phyloP scores from a whole-genome alignment of 2,329 filamentous ascomycete species.

The Clarireedia homoeocarpa region DNA sequence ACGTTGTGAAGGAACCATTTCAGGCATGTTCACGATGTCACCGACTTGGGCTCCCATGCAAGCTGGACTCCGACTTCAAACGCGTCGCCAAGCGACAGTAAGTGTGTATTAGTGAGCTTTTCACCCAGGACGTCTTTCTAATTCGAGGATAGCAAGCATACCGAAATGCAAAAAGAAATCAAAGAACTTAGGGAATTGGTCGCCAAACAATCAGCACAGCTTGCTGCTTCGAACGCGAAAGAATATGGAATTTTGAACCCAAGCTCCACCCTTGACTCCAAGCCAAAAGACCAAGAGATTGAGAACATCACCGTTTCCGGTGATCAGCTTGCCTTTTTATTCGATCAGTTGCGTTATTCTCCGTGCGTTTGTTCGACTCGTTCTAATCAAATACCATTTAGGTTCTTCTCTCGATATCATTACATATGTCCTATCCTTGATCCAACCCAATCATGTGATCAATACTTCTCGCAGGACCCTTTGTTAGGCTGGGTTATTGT shows the following conservation, averaged over 20 bases:
- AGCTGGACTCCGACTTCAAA: constrained; percentile 63
- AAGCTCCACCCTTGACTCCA: constrained; percentile 32
- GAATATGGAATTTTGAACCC: constrained; percentile 45
- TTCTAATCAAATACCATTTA: constrained; percentile 19
- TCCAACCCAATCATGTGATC: constrained; percentile 42
- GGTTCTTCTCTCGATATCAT: constrained; percentile 58
- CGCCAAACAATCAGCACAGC: constrained; percentile 7
- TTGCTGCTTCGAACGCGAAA: constrained; percentile 31
- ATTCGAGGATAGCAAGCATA: constrained; percentile 43
- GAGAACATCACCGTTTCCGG: constrained; percentile 11
- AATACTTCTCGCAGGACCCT: constrained; percentile 50
- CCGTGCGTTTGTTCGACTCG: background rate
- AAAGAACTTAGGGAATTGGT: constrained; percentile 38
- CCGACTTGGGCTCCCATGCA: constrained; percentile 55
- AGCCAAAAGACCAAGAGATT: constrained; percentile 7
- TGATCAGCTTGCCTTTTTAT: constrained; percentile 9
- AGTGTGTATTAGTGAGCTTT: background rate
- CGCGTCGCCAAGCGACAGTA: constrained; percentile 47
- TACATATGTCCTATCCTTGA: constrained; percentile 58
- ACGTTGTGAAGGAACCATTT: constrained; percentile 58
- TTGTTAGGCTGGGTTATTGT: constrained; percentile 63
- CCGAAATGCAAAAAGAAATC: constrained; percentile 53
- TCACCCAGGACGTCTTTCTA: background rate
- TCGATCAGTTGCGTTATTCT: constrained; percentile 11
- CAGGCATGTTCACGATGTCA: constrained; percentile 53